Percentiles rank a stretch among this genome's conserved stretches.
Conservation (phyloP, 441 rosid genomes). For the Gossypium gossypioides region DNA sequence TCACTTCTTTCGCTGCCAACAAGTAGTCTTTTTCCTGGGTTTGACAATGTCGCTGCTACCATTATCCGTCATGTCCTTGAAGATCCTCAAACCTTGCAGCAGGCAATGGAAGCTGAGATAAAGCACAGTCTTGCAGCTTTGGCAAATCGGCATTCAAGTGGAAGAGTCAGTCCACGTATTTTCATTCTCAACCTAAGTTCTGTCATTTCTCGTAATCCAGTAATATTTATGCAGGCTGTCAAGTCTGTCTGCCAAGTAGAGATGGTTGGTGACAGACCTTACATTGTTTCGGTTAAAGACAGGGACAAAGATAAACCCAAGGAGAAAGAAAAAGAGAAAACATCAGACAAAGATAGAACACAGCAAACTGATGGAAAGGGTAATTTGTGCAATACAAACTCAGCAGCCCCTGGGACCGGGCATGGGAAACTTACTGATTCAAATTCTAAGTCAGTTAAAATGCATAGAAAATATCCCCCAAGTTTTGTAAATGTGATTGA, state of each 20-base stretch:
- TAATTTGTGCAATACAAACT: constrained; percentile 31
- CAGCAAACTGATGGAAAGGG: constrained; percentile 54
- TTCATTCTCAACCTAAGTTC: constrained; percentile 61
- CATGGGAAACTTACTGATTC: constrained; percentile 44
- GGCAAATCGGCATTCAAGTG: constrained; percentile 76
- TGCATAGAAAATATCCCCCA: constrained; percentile 69
- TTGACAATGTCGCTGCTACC: constrained; percentile 80
- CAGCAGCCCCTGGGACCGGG: constrained; percentile 31
- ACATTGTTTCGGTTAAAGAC: constrained; percentile 73
- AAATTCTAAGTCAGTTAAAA: constrained; percentile 61
- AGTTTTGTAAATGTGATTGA: constrained; percentile 76
- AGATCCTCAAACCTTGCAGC: constrained; percentile 97
- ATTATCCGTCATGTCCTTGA: constrained; percentile 88
- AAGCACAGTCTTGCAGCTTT: constrained; percentile 72
- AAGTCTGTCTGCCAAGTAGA: constrained; percentile 82
- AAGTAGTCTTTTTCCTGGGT: constrained; percentile 84
- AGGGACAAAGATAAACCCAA: constrained; percentile 73
- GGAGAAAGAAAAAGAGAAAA: constrained; percentile 67
- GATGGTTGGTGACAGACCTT: constrained; percentile 95
- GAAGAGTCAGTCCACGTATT: constrained; percentile 78
- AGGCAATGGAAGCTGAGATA: constrained; percentile 98
- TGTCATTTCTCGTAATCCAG: constrained; percentile 84
- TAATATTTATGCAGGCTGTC: constrained; percentile 75
- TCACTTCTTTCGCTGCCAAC: constrained; percentile 77
- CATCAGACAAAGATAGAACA: constrained; percentile 52